These are phyloP conservation scores for Dictyostelium capitatum DNA, from an alignment of 78 protist species.

Conservation along the genomic window DNA sequence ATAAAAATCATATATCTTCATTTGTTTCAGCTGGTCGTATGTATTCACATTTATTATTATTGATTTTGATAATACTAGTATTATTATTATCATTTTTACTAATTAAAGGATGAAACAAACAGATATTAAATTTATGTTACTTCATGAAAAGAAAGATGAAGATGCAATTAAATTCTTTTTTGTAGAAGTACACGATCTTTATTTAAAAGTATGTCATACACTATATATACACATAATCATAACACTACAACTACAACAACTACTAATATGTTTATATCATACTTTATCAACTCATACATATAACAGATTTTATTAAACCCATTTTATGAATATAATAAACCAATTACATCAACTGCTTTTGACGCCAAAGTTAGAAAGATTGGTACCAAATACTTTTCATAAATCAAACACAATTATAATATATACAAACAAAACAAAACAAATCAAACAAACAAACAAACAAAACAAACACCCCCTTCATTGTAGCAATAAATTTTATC, in stretches of 20 bases:
- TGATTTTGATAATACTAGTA: neutral
- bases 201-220: constrained; percentile 50
- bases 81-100: neutral
- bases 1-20: constrained; percentile 60
- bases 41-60: too few species aligned
- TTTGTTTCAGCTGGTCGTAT: constrained; percentile 76
- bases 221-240: neutral
- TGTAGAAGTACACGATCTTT: constrained; percentile 72
- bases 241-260: too few species aligned
- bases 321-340: constrained; percentile 78
- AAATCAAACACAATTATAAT: too few species aligned
- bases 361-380: constrained; percentile 72
- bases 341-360: constrained; percentile 77
- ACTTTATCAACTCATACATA: neutral
- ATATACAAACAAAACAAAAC: too few species aligned
- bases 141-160: constrained; percentile 83
- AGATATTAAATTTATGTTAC: constrained; percentile 80
- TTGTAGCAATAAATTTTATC: too few species aligned
- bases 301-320: constrained; percentile 61
- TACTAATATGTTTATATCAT: too few species aligned
- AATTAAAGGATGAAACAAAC: too few species aligned
- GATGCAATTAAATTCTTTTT: constrained; percentile 79
- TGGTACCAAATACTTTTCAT: constrained; percentile 46
- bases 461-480: too few species aligned
- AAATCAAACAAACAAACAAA: too few species aligned